Percentiles rank a stretch among this genome's conserved stretches.
Conservation (phyloP, 805 yeast species). For the Naumovozyma dairenensis region DNA sequence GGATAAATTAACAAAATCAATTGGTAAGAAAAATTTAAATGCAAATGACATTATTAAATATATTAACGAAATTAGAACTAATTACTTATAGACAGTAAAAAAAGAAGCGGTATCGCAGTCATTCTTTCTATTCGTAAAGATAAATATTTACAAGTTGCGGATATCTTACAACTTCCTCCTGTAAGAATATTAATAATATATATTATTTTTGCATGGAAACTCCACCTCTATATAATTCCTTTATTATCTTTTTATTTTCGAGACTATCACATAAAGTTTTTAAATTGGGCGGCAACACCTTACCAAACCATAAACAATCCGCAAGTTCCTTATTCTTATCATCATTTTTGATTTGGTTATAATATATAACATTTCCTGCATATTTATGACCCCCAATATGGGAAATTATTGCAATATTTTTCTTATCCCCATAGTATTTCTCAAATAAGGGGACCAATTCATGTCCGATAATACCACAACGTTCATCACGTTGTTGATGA, state of each 20-base stretch:
- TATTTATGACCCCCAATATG: conserved; percentile 82
- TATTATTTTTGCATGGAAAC: not conserved
- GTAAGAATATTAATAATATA: not conserved
- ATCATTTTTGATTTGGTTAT: conserved; percentile 16
- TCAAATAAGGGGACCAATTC: conserved; percentile 2
- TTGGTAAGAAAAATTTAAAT: conserved; percentile 27
- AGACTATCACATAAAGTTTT: conserved; percentile 58
- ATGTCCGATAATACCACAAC: conserved; percentile 22
- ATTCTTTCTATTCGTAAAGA: too few relatives aligned
- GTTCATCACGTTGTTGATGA: conserved; percentile 18
- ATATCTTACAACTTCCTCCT: too few relatives aligned
- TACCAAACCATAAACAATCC: conserved; percentile 62
- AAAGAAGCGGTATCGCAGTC: not conserved
- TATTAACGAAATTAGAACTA: conserved; percentile 23
- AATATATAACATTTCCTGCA: conserved; percentile 70
- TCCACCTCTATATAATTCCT: conserved; percentile 47
- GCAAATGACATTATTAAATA: conserved; percentile 22
- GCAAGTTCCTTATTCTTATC: conserved; percentile 2
- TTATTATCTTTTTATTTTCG: conserved; percentile 13
- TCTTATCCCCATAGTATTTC: conserved; percentile 11
- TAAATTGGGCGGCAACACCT: conserved; percentile 57
- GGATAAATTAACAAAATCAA: conserved; percentile 21
- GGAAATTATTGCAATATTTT: conserved; percentile 46
- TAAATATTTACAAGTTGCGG: too few relatives aligned
- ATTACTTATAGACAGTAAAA: conserved; percentile 13